Base-by-base conservation (phyloP, 2,329 filamentous ascomycete genomes). In the Chalara sp. region DNA sequence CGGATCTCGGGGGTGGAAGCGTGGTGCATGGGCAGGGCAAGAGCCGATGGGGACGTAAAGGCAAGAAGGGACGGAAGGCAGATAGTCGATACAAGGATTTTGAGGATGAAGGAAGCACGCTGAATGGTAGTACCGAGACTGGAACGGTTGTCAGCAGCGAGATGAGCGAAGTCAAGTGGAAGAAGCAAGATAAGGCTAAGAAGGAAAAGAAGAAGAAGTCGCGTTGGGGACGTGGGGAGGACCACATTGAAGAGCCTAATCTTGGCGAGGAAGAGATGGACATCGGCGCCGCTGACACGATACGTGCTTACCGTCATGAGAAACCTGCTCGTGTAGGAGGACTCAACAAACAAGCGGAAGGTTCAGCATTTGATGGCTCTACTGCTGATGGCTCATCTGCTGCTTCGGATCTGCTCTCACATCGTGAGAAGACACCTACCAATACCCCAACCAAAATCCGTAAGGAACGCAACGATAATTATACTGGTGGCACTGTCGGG, bases 241-340 rank as follows among this genome's bases (percentile, higher is more conserved):
- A 57, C 28, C 21, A 21, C 21, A 21, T 21, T 21, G 51, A 50
- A 32, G 52, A 51, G 10, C 29, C 40, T 13, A 7, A 13, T 21
- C 8, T 43, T 13, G 6, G 7, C 1, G 63, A 64, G 44, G 62
- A 61, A 33, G 64, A 66, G 30, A 58, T 68, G 30, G 85, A 87
- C 65, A 77, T 76, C 39, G 75, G 75, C 48, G 83, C 80, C 29
- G 74, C 83, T 59, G 73, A 81, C 44, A 85, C 93, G 53, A 80
- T 97, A 50, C 81, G 86, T 52, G 81, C 81, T 33, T 97, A 97
- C 73, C 87, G 91, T 29, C 79, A 89, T 63, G 92, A 97, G 71
- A 88, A 85, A 67, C 75, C 89, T 2, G 92, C 92, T 1, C 80
- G 87, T 47, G 90, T 97, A 2, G 92, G 92, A 35, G 92, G 92